Evolutionary conservation across 371 early-diverging fungal genomes (phyloP).

Genomic region (Syncephalastrum sp.): DNA sequence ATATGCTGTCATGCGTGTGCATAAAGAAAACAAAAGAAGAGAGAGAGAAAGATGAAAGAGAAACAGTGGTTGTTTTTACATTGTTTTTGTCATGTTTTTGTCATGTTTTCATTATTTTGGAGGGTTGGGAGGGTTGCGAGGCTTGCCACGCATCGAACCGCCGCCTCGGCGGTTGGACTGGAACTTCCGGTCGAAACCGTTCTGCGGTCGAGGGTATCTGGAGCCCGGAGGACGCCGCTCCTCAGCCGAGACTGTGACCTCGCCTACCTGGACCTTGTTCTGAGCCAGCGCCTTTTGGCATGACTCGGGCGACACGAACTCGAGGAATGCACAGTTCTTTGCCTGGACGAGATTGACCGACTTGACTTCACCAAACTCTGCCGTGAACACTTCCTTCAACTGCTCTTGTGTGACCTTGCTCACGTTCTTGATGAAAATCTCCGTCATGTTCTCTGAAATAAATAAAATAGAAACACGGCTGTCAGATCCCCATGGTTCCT

Average conservation of each 20-base stretch:
- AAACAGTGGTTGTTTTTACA: constrained; percentile 3
- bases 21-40: constrained; percentile 6
- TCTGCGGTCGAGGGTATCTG: constrained; percentile 12
- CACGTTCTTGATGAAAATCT: constrained; percentile 41
- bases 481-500: background rate
- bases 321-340: constrained; percentile 36
- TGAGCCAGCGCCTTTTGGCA: constrained; percentile 43
- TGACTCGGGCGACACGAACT: constrained; percentile 32
- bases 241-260: constrained; percentile 31
- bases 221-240: constrained; percentile 32
- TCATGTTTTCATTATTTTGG: too few relatives aligned
- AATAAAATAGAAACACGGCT: background rate
- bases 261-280: constrained; percentile 28
- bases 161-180: constrained; percentile 18
- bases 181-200: constrained; percentile 16
- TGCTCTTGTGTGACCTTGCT: constrained; percentile 31
- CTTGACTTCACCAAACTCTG: constrained; percentile 39
- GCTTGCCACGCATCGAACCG: constrained; percentile 11
- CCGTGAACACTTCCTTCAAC: constrained; percentile 33
- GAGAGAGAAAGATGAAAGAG: background rate
- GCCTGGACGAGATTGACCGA: constrained; percentile 17
- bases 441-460: constrained; percentile 15
- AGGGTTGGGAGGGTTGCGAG: too few relatives aligned
- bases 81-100: constrained; percentile 4
- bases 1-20: constrained; percentile 1